Conservation (phyloP, 1,139 yeast species). For the Sugiyamaella grinbergsii region DNA sequence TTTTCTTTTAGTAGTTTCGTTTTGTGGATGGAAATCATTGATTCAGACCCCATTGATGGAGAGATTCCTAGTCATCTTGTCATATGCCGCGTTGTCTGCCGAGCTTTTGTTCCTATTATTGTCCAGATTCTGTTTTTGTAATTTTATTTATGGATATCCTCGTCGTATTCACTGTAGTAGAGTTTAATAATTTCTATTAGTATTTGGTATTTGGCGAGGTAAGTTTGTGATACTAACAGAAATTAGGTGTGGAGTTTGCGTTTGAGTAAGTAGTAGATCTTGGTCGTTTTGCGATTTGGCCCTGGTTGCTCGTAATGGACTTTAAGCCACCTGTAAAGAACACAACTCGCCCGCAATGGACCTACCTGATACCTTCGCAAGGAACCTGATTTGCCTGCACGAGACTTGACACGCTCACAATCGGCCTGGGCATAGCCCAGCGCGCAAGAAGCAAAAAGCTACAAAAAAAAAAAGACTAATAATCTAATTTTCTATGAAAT, state of each 20-base stretch:
- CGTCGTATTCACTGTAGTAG: constrained; percentile 9
- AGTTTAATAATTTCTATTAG: background rate
- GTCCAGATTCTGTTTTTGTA: constrained; percentile 12
- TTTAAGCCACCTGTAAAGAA: too few species aligned
- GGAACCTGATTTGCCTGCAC: too few species aligned
- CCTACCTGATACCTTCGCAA: too few species aligned
- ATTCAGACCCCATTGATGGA: constrained; percentile 9
- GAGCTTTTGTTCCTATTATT: constrained; percentile 4
- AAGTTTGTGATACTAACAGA: too few species aligned
- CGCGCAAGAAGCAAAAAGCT: constrained; percentile 4
- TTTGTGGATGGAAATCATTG: background rate
- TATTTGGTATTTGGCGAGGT: background rate
- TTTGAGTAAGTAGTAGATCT: too few species aligned
- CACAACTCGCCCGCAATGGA: too few species aligned
- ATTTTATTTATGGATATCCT: constrained; percentile 10
- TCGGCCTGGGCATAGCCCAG: constrained; percentile 3
- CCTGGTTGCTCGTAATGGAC: too few species aligned
- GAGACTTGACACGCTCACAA: too few species aligned
- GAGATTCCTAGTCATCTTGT: constrained; percentile 5
- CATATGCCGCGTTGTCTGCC: constrained; percentile 16
- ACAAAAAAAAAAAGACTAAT: too few species aligned
- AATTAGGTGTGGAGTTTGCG: too few species aligned
- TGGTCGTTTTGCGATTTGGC: too few species aligned
- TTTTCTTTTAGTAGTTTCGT: constrained; percentile 4
- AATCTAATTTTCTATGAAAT: constrained; percentile 2